Evolutionary conservation across 805 yeast species (phyloP), one percentile per base, ranked within the genome.

Genomic region (Metschnikowia shivogae): DNA sequence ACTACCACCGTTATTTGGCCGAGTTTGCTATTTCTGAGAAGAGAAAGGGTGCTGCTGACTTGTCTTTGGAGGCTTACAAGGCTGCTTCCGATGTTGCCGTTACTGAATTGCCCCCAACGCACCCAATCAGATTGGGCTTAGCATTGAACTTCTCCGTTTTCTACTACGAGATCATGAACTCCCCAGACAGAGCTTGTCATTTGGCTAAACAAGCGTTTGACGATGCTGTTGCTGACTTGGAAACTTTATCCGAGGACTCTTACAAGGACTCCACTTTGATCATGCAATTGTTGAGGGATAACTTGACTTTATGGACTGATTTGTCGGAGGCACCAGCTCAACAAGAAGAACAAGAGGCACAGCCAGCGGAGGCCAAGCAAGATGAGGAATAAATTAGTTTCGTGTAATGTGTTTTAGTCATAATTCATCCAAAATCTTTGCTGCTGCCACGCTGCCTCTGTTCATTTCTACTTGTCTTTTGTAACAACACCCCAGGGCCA

Each of bases 151-250:
- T 93, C 78, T 89, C 97, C 45, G 99, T 92, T 50, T 92, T 92
- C 76, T 93, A 92, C 81, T 92, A 92, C 68, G 99, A 92, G 78
- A 95, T 93, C 65, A 86, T 90, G 73, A 90, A 92, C 74, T 87
- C 97, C 48, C 98, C 99, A 61, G 97, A 92, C 70, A 88, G 95
- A 72, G 99, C 99, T 59, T 92, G 99, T 72, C 96, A 90, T 70
- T 82, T 92, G 70, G 99, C 99, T 63, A 93, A 92, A 74, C 97
- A 92, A 76, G 98, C 99, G 33, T 92, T 93, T 60, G 99, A 92
- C 72, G 98, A 92, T 66, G 99, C 99, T 54, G 95, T 92, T 67
- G 97, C 99, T 54, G 98, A 93, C 76, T 82, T 92, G 68, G 99
- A 92, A 74, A 88, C 97, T 57, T 79, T 92, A 66, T 87, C 96